A percentile compares a stretch with the other conserved stretches of the same genome.
Conservation (phyloP, 305 asterid genomes). For the Stenogyne calaminthoides region DNA sequence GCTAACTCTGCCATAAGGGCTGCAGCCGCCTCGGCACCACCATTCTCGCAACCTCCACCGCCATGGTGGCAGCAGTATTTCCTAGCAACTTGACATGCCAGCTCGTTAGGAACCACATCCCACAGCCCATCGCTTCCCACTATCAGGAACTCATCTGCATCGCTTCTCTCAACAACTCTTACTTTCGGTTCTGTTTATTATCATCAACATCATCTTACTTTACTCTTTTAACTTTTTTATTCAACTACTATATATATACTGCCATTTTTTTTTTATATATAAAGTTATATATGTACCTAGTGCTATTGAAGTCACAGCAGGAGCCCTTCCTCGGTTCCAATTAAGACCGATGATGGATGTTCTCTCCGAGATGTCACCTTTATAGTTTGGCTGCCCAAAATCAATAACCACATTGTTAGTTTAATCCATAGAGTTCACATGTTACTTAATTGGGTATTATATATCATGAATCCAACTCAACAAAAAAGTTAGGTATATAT, state of each 20-base stretch:
- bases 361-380: background rate
- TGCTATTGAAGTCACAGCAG: background rate
- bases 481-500: too few relatives aligned
- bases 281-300: background rate
- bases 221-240: too few relatives aligned
- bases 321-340: background rate
- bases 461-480: too few relatives aligned
- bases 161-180: constrained; percentile 28
- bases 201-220: background rate
- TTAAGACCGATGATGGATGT: background rate
- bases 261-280: too few relatives aligned
- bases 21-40: constrained; percentile 39
- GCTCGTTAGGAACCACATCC: constrained; percentile 59
- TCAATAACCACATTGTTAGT: background rate
- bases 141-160: constrained; percentile 54
- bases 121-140: constrained; percentile 68
- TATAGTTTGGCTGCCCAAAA: background rate
- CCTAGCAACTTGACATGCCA: constrained; percentile 51
- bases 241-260: too few relatives aligned
- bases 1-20: constrained; percentile 51
- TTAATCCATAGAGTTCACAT: too few relatives aligned
- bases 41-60: too few relatives aligned
- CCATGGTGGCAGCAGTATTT: constrained; percentile 30
- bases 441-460: too few relatives aligned
- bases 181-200: constrained; percentile 45